These are phyloP conservation scores for Brasilioporus rufonigricans DNA, from an alignment of 768 basidiomycete genomes.

Conservation along the genomic window DNA sequence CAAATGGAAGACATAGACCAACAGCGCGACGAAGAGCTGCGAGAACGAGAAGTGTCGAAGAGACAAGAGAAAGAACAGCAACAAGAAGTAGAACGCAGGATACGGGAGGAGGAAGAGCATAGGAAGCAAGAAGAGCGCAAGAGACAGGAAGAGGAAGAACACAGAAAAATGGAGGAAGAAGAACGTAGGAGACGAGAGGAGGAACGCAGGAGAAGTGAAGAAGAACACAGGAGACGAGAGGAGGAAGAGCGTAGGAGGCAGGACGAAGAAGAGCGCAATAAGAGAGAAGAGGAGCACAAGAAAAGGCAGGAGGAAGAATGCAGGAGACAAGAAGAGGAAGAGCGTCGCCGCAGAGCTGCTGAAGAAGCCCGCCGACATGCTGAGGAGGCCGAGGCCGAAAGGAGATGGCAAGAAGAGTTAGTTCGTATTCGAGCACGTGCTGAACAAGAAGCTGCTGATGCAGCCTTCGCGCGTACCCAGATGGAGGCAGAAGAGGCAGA, in stretches of 20 bases:
- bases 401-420: slow-evolving; percentile 34
- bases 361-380: slow-evolving; percentile 43
- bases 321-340: slow-evolving; percentile 32
- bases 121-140: slow-evolving; percentile 14
- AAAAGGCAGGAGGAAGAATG: slow-evolving; percentile 13
- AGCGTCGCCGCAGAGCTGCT: slow-evolving; percentile 34
- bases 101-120: background rate
- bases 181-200: slow-evolving; percentile 32
- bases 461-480: slow-evolving; percentile 35
- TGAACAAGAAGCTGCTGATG: slow-evolving; percentile 41
- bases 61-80: no score
- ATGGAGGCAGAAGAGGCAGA: slow-evolving; percentile 34
- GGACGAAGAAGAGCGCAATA: background rate
- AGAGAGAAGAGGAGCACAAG: slow-evolving; percentile 17
- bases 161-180: slow-evolving; percentile 8
- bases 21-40: background rate
- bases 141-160: slow-evolving; percentile 12
- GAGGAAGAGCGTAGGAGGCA: slow-evolving; percentile 23
- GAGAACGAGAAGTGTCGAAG: background rate
- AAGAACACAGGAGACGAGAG: background rate
- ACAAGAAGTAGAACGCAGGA: no score
- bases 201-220: background rate
- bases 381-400: slow-evolving; percentile 53
- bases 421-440: slow-evolving; percentile 33
- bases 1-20: slow-evolving; percentile 1